phyloP scores from a whole-genome alignment of 2,329 filamentous ascomycete genomes.

The Cytospora schulzeri region DNA sequence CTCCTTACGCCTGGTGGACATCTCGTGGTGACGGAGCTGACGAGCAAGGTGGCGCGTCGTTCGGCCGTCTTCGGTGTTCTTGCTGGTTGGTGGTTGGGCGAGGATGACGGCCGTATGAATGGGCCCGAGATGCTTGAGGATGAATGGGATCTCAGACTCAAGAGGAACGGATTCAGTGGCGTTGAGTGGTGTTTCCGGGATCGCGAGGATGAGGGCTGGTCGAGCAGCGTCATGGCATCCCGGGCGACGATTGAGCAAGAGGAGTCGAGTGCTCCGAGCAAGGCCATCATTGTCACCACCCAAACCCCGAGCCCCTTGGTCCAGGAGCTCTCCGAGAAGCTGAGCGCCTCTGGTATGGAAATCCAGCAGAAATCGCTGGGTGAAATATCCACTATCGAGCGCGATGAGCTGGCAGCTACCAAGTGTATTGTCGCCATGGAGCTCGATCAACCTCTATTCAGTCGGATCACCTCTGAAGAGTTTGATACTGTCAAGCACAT shows the following conservation, averaged over 20 bases:
- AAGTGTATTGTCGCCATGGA: conserved; percentile 35
- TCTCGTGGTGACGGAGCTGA: conserved; percentile 32
- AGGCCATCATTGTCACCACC: neutral
- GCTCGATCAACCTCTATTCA: conserved; percentile 35
- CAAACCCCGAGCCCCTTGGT: neutral
- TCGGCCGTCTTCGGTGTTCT: conserved; percentile 31
- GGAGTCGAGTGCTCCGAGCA: neutral
- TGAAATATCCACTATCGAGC: neutral
- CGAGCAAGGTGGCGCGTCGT: conserved; percentile 13
- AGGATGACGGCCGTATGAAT: conserved; percentile 31
- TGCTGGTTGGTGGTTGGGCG: conserved; percentile 40
- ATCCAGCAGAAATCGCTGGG: neutral
- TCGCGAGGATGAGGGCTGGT: conserved; percentile 15
- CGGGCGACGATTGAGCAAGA: neutral
- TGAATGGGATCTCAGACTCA: conserved; percentile 35
- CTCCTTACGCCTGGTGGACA: conserved; percentile 41
- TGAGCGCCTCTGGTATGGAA: neutral
- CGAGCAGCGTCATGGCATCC: conserved; percentile 7
- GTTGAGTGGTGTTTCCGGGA: conserved; percentile 14
- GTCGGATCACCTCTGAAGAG: conserved; percentile 29
- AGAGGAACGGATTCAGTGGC: conserved; percentile 33
- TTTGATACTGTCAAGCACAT: conserved; percentile 30
- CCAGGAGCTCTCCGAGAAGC: conserved; percentile 1
- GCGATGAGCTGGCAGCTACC: conserved; percentile 18
- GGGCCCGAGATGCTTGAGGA: conserved; percentile 34